These are phyloP conservation scores for Conringia planisiliqua DNA, from an alignment of 345 rosid species.

Conservation along the genomic window DNA sequence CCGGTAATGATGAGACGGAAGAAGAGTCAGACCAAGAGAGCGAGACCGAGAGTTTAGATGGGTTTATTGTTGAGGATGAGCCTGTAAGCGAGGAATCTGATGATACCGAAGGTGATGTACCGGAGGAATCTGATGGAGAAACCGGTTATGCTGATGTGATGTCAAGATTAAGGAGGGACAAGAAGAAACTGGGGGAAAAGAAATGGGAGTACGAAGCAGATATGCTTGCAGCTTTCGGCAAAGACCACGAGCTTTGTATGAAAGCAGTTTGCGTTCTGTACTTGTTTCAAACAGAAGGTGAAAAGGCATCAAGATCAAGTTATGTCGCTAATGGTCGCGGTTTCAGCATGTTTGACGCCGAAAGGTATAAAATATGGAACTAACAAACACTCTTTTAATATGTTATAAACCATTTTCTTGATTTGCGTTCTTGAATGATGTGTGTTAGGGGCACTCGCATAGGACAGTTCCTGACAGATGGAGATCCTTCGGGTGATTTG, in stretches of 20 bases:
- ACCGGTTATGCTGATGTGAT: slow-evolving; percentile 34
- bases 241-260: slow-evolving; percentile 69
- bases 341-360: slow-evolving; percentile 64
- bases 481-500: slow-evolving; percentile 52
- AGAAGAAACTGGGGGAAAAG: slow-evolving; percentile 24
- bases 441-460: slow-evolving; percentile 48
- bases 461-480: slow-evolving; percentile 53
- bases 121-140: slow-evolving; percentile 44
- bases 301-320: slow-evolving; percentile 41
- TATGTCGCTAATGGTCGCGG: slow-evolving; percentile 49
- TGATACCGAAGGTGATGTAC: not conserved
- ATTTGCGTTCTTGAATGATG: slow-evolving; percentile 4
- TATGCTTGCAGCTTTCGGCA: slow-evolving; percentile 69
- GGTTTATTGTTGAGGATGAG: slow-evolving; percentile 47
- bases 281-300: slow-evolving; percentile 60
- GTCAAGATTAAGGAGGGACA: slow-evolving; percentile 48
- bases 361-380: slow-evolving; percentile 39
- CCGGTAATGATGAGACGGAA: slow-evolving; percentile 39
- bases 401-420: not conserved
- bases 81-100: slow-evolving; percentile 1
- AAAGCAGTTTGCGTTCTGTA: slow-evolving; percentile 77
- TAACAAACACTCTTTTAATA: not conserved
- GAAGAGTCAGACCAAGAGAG: slow-evolving; percentile 38
- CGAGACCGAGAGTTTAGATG: slow-evolving; percentile 47
- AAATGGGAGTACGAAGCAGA: slow-evolving; percentile 64